Evolutionary conservation across 2,329 filamentous ascomycete species (phyloP).

Genomic region (Seiridium unicorne): DNA sequence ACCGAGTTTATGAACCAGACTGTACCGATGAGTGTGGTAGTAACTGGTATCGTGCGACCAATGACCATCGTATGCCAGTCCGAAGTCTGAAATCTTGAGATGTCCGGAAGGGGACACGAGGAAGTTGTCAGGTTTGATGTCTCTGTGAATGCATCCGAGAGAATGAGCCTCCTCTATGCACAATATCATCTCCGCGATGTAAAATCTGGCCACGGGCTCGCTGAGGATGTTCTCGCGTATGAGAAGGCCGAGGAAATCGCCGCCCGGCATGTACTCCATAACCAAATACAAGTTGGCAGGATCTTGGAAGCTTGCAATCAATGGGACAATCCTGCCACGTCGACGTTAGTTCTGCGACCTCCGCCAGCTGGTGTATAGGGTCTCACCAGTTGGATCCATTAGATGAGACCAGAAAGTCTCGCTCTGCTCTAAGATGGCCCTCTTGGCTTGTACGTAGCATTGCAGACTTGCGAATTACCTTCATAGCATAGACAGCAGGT

Average conservation of each 20-base stretch:
- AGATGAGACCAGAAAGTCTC: conserved; percentile 87
- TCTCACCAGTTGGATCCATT: conserved; percentile 77
- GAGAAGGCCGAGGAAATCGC: conserved; percentile 85
- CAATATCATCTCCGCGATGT: conserved; percentile 92
- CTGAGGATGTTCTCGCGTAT: conserved; percentile 81
- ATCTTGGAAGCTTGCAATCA: conserved; percentile 90
- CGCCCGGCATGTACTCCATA: conserved; percentile 98
- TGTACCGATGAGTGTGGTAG: conserved; percentile 80
- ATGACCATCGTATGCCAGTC: conserved; percentile 90
- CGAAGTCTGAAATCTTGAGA: conserved; percentile 94
- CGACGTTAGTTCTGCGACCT: neutral
- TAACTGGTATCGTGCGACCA: conserved; percentile 91
- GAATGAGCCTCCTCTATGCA: conserved; percentile 91
- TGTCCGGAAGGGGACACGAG: conserved; percentile 86
- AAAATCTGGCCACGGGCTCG: conserved; percentile 79
- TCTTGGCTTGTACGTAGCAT: conserved; percentile 93
- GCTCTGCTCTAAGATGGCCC: conserved; percentile 84
- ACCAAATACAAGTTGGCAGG: conserved; percentile 81
- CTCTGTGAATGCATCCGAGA: conserved; percentile 88
- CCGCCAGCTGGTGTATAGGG: neutral
- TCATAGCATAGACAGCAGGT: conserved; percentile 86
- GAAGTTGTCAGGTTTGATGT: conserved; percentile 97
- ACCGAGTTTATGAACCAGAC: conserved; percentile 72
- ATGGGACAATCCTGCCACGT: conserved; percentile 69
- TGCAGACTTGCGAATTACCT: conserved; percentile 89